Percentiles rank a stretch among this genome's conserved stretches.
These are phyloP conservation scores for Stagonosporopsis vannaccii DNA, from an alignment of 2,329 filamentous ascomycete species.

Conservation along the genomic window DNA sequence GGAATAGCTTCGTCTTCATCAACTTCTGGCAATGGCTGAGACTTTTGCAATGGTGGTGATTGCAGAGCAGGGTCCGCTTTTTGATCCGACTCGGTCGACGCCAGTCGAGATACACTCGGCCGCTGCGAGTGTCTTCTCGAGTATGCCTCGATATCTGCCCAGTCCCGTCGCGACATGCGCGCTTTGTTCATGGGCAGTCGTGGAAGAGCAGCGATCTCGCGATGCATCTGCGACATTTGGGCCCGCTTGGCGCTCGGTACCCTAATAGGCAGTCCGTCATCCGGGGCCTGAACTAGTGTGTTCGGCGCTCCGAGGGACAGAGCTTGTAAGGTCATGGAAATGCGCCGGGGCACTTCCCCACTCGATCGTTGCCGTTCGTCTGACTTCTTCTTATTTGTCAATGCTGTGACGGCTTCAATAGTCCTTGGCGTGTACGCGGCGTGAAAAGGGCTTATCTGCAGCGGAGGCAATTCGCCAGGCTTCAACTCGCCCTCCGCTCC, in stretches of 20 bases:
- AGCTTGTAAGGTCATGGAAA: constrained; percentile 32
- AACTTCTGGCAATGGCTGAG: constrained; percentile 42
- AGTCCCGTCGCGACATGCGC: constrained; percentile 45
- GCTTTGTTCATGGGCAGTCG: constrained; percentile 38
- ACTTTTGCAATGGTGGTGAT: constrained; percentile 33
- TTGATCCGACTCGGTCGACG: constrained; percentile 24
- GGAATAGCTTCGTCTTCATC: constrained; percentile 46
- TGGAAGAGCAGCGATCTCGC: constrained; percentile 42
- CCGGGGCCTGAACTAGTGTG: constrained; percentile 5
- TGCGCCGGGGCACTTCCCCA: constrained; percentile 35
- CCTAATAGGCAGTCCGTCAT: constrained; percentile 16
- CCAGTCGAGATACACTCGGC: constrained; percentile 27
- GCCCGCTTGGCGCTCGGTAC: constrained; percentile 24
- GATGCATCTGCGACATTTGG: constrained; percentile 39
- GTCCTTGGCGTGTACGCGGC: constrained; percentile 24
- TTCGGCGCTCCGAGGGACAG: constrained; percentile 28
- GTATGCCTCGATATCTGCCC: constrained; percentile 45
- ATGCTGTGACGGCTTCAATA: constrained; percentile 17
- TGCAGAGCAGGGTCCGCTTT: constrained; percentile 20
- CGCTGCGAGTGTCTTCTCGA: constrained; percentile 36
- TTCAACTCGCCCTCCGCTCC: constrained; percentile 14
- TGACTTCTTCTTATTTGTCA: constrained; percentile 24
- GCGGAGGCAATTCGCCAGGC: constrained; percentile 18
- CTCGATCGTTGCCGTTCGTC: constrained; percentile 30
- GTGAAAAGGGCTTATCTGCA: constrained; percentile 28